phyloP scores from a whole-genome alignment of 2,329 filamentous ascomycete species.

The Drechslerella stenobrocha region DNA sequence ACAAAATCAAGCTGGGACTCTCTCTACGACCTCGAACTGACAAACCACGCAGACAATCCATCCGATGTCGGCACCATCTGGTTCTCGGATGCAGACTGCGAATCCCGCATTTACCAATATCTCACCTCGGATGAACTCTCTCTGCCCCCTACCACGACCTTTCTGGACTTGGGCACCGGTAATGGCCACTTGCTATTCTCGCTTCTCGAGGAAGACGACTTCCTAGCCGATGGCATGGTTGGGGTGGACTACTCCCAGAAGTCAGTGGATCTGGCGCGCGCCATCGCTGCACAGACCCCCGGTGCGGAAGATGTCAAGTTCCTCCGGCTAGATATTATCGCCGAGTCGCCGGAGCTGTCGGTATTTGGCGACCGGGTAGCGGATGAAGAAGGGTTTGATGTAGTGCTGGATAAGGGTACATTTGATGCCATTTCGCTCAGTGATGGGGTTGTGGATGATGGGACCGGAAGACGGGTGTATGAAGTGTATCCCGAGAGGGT shows the following conservation, averaged over 20 bases:
- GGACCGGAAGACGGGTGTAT: slow-evolving; percentile 65
- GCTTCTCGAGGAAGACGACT: slow-evolving; percentile 65
- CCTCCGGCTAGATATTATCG: slow-evolving; percentile 61
- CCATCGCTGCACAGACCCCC: slow-evolving; percentile 61
- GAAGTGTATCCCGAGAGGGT: slow-evolving; percentile 75
- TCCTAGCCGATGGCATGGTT: slow-evolving; percentile 65
- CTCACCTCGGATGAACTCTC: slow-evolving; percentile 61
- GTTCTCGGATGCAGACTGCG: slow-evolving; percentile 92
- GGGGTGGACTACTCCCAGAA: slow-evolving; percentile 84
- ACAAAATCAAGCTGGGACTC: slow-evolving; percentile 68
- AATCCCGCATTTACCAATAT: slow-evolving; percentile 74
- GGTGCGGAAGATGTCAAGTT: slow-evolving; percentile 57
- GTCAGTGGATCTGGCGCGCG: slow-evolving; percentile 73
- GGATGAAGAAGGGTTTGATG: slow-evolving; percentile 69
- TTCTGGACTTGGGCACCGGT: slow-evolving; percentile 88
- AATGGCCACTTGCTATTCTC: slow-evolving; percentile 90
- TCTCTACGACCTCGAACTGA: slow-evolving; percentile 71
- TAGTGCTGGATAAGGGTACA: slow-evolving; percentile 96
- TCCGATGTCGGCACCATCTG: slow-evolving; percentile 85
- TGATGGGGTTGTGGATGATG: slow-evolving; percentile 60
- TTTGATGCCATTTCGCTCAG: slow-evolving; percentile 91
- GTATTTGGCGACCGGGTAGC: slow-evolving; percentile 42
- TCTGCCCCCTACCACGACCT: slow-evolving; percentile 58
- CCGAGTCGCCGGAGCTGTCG: slow-evolving; percentile 51
- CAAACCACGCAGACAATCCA: slow-evolving; percentile 72